These are phyloP conservation scores for Puccinellia tenuiflora DNA, from an alignment of 176 grass and related monocot species.

Conservation along the genomic window DNA sequence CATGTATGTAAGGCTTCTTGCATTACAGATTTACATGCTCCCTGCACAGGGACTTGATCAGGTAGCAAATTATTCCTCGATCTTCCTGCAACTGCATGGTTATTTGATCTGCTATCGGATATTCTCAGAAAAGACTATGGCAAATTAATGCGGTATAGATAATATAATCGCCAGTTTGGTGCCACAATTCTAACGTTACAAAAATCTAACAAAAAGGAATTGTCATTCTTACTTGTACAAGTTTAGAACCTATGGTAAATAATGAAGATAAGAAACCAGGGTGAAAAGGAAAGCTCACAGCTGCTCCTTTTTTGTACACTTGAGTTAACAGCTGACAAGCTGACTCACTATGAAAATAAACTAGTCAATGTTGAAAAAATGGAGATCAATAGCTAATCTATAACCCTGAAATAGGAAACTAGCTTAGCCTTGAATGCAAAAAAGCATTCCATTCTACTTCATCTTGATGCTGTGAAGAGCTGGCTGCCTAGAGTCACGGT, in stretches of 20 bases:
- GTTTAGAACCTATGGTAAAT: not conserved
- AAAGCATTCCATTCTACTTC: conserved; percentile 21
- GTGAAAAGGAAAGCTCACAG: conserved; percentile 22
- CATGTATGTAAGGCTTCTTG: not conserved
- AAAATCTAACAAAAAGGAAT: conserved; percentile 9
- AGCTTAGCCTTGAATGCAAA: conserved; percentile 22
- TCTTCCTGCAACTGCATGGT: conserved; percentile 1
- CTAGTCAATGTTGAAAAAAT: not conserved
- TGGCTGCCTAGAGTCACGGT: conserved; percentile 96
- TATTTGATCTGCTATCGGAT: not conserved
- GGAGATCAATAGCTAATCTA: conserved; percentile 30
- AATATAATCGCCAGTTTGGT: not conserved
- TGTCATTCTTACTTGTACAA: conserved; percentile 6
- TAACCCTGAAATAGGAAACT: conserved; percentile 13
- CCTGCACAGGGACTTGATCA: not conserved
- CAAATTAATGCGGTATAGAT: not conserved
- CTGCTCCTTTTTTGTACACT: conserved; percentile 69
- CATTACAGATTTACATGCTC: not conserved
- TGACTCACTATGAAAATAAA: conserved; percentile 21
- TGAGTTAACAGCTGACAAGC: conserved; percentile 41
- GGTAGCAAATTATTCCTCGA: not conserved
- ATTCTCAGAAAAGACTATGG: not conserved
- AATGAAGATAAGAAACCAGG: conserved; percentile 13
- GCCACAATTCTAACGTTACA: not conserved
- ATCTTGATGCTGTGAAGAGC: conserved; percentile 69